phyloP scores from a whole-genome alignment of 2,329 filamentous ascomycete species.

The Aschersonia sp. region DNA sequence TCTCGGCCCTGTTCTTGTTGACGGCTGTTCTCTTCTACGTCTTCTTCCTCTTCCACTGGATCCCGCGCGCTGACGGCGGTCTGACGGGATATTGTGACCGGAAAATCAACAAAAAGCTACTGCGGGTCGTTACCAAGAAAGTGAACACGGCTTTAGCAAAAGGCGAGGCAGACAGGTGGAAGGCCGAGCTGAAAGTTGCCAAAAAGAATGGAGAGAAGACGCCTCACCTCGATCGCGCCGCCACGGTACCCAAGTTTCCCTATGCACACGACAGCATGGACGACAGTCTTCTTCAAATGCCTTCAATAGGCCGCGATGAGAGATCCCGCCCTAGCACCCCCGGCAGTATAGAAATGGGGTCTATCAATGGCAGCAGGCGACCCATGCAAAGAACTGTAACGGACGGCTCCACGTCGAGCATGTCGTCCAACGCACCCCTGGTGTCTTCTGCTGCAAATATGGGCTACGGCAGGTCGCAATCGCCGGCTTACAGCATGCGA shows the following conservation, averaged over 20 bases:
- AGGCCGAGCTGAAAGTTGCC: constrained; percentile 33
- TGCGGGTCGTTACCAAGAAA: constrained; percentile 71
- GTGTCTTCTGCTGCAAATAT: constrained; percentile 45
- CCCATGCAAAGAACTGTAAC: constrained; percentile 36
- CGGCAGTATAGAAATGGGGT: constrained; percentile 35
- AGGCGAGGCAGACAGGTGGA: constrained; percentile 48
- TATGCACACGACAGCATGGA: constrained; percentile 16
- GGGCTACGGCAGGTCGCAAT: constrained; percentile 31
- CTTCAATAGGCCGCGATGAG: constrained; percentile 42
- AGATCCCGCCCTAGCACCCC: constrained; percentile 43
- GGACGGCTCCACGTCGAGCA: constrained; percentile 42
- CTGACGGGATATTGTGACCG: constrained; percentile 77
- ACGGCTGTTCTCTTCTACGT: constrained; percentile 67
- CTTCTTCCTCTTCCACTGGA: constrained; percentile 84
- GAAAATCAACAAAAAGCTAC: constrained; percentile 78
- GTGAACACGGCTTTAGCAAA: constrained; percentile 80
- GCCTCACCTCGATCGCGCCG: constrained; percentile 34
- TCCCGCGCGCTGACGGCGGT: constrained; percentile 67
- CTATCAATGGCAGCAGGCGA: constrained; percentile 35
- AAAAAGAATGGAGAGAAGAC: constrained; percentile 37
- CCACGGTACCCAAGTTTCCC: constrained; percentile 53
- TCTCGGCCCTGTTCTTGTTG: constrained; percentile 64
- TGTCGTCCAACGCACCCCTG: constrained; percentile 49
- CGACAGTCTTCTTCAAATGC: constrained; percentile 42
- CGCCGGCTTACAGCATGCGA: constrained; percentile 21